A percentile compares a stretch with the other conserved stretches of the same genome.
These are phyloP conservation scores for Cryptomeria japonica DNA, from an alignment of 75 land plant genomes.

Conservation along the genomic window DNA sequence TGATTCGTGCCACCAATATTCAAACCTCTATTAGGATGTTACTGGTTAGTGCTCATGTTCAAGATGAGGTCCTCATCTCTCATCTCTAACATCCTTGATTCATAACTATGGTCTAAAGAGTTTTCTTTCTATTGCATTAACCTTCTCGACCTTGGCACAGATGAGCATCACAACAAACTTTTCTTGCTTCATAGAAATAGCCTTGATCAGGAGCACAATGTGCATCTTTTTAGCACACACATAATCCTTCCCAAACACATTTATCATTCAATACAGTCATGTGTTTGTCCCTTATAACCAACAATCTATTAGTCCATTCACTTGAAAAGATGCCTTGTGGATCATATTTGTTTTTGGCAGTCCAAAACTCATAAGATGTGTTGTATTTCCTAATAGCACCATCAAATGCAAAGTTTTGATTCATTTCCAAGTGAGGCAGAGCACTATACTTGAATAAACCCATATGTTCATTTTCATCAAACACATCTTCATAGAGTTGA, in stretches of 20 bases:
- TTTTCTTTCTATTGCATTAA: too few species aligned
- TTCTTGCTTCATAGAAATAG: conserved; percentile 60
- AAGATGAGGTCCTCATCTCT: too few species aligned
- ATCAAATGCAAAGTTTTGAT: conserved; percentile 58
- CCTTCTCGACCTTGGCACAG: conserved; percentile 42
- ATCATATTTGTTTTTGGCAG: conserved; percentile 55
- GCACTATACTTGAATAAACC: conserved; percentile 63
- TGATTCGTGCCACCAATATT: too few species aligned
- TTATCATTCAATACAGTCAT: conserved; percentile 26
- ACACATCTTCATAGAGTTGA: conserved; percentile 58
- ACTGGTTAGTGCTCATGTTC: too few species aligned
- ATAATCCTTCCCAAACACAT: conserved; percentile 79
- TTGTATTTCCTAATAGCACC: conserved; percentile 47
- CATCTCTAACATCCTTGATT: too few species aligned
- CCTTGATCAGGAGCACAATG: conserved; percentile 70
- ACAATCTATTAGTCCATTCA: conserved; percentile 65
- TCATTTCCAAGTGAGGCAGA: conserved; percentile 87
- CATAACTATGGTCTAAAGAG: too few species aligned
- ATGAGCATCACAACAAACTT: conserved; percentile 55
- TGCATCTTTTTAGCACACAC: conserved; percentile 62
- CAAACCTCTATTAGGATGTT: too few species aligned
- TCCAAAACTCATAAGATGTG: conserved; percentile 35
- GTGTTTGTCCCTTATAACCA: conserved; percentile 29
- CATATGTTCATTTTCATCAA: conserved; percentile 80
- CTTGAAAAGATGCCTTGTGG: conserved; percentile 72